phyloP scores from a whole-genome alignment of 176 grass and related monocot species.

The Musa itinerans region DNA sequence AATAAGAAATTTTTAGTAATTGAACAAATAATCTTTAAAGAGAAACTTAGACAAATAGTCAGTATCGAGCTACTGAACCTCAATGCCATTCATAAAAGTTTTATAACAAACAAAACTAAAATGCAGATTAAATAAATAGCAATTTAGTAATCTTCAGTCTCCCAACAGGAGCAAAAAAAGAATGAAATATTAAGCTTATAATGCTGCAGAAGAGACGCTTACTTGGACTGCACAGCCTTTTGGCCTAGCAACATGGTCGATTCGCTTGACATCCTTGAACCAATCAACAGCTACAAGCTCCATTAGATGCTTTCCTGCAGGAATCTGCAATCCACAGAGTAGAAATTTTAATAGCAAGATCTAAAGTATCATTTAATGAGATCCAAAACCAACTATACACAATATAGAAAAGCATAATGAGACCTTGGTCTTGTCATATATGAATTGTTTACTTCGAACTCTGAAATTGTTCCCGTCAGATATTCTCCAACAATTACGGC shows the following conservation, averaged over 20 bases:
- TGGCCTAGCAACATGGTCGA: slow-evolving; percentile 94
- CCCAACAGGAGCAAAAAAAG: background rate
- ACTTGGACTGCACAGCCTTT: slow-evolving; percentile 94
- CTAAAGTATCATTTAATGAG: background rate
- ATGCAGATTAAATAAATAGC: too few species aligned
- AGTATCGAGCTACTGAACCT: too few species aligned
- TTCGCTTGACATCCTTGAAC: slow-evolving; percentile 88
- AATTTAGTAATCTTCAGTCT: background rate
- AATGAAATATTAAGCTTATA: background rate
- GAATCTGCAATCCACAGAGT: slow-evolving; percentile 43
- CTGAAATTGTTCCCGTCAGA: slow-evolving; percentile 93
- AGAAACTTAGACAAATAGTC: too few species aligned
- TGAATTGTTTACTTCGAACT: slow-evolving; percentile 84
- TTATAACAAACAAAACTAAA: too few species aligned
- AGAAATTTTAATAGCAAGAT: slow-evolving; percentile 6
- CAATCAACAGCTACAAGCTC: slow-evolving; percentile 96
- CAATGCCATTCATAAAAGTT: too few species aligned
- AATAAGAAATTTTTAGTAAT: too few species aligned
- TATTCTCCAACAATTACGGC: slow-evolving; percentile 93
- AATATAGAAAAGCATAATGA: slow-evolving; percentile 16
- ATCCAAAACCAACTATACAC: slow-evolving; percentile 1
- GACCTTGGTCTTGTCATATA: slow-evolving; percentile 88
- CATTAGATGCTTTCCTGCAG: slow-evolving; percentile 91
- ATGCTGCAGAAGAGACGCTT: slow-evolving; percentile 9
- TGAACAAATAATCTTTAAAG: too few species aligned